Evolutionary conservation across 805 yeast genomes (phyloP).

Genomic region (Pichia scutulata): DNA sequence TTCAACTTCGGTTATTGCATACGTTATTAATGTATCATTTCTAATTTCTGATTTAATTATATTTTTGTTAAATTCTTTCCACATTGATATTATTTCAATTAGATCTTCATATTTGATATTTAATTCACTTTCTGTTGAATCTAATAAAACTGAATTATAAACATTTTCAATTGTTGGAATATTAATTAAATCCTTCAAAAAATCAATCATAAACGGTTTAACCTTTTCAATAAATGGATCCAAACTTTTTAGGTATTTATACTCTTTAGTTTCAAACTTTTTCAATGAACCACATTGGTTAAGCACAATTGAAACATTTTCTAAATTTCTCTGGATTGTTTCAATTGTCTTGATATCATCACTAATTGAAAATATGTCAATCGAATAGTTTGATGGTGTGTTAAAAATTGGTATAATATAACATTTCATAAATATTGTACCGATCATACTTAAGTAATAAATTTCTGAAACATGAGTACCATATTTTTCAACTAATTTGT

Average conservation of each 20-base stretch:
- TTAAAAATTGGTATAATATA: conserved; percentile 42
- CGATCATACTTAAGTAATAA: conserved; percentile 58
- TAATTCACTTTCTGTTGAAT: conserved; percentile 48
- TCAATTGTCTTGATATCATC: conserved; percentile 20
- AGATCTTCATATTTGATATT: conserved; percentile 39
- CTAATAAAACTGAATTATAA: conserved; percentile 45
- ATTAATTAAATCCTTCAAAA: conserved; percentile 43
- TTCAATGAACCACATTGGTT: conserved; percentile 61
- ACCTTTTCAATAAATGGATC: conserved; percentile 60
- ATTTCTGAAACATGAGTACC: conserved; percentile 48
- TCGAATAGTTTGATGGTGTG: conserved; percentile 52
- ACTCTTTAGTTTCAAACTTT: conserved; percentile 47
- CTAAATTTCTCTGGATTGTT: conserved; percentile 41
- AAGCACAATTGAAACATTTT: conserved; percentile 49
- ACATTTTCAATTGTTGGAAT: conserved; percentile 49
- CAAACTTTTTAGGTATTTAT: conserved; percentile 69
- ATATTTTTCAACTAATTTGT: conserved; percentile 19
- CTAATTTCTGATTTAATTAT: conserved; percentile 2
- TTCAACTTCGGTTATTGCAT: conserved; percentile 4
- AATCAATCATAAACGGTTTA: conserved; percentile 36
- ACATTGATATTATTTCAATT: conserved; percentile 35
- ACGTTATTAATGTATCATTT: conserved; percentile 4
- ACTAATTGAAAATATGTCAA: conserved; percentile 23
- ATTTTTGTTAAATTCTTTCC: conserved; percentile 35
- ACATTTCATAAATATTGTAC: conserved; percentile 51